Conservation (phyloP, 208 protist species). For the Crithidia bombi region DNA sequence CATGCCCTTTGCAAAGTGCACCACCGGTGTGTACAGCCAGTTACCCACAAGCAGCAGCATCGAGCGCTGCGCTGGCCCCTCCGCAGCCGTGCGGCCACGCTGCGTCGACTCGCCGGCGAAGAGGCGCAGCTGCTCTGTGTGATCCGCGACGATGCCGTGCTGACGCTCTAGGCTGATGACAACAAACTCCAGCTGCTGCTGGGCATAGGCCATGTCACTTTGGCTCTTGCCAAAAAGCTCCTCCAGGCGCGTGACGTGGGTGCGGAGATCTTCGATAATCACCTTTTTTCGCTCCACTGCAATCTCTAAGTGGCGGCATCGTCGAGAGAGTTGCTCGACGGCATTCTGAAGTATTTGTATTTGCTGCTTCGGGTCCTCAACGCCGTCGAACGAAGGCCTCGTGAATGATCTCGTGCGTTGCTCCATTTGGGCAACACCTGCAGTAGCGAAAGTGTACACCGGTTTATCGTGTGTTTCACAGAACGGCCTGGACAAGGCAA, state of each 20-base stretch:
- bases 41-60: constrained; percentile 67
- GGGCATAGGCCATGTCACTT: constrained; percentile 75
- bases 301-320: constrained; percentile 40
- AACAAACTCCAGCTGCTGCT: constrained; percentile 87
- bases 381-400: constrained; percentile 8
- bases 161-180: constrained; percentile 74
- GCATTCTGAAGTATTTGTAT: constrained; percentile 14
- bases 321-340: constrained; percentile 31
- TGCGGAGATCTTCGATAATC: constrained; percentile 52
- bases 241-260: constrained; percentile 54
- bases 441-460: neutral
- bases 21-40: constrained; percentile 81
- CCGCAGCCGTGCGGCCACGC: constrained; percentile 23
- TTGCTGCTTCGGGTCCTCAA: constrained; percentile 16
- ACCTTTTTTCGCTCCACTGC: constrained; percentile 48
- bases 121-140: constrained; percentile 86
- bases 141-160: constrained; percentile 80
- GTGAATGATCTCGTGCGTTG: constrained; percentile 6
- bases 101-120: constrained; percentile 77
- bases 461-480: neutral
- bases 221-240: constrained; percentile 72
- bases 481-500: neutral
- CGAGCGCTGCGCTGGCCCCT: constrained; percentile 29
- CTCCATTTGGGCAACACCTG: constrained; percentile 9
- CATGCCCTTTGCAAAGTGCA: constrained; percentile 86